phyloP scores from a whole-genome alignment of 202 grass and related monocot genomes.

The Panicum virgatum region DNA sequence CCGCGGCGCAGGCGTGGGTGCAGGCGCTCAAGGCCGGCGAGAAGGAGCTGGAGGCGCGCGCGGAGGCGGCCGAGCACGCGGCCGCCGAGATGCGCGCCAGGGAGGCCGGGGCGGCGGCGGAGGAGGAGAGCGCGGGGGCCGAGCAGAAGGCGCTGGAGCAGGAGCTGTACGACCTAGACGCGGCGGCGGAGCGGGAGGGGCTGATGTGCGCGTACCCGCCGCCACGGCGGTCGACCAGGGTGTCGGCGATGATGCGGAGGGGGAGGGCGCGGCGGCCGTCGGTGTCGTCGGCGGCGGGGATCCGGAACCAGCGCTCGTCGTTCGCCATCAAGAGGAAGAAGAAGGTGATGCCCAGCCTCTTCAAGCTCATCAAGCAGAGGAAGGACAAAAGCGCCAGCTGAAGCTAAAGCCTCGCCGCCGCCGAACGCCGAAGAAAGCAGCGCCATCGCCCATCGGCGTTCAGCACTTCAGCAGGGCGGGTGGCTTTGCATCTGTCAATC shows the following conservation, averaged over 20 bases:
- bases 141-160: constrained; percentile 43
- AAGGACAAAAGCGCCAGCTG: constrained; percentile 12
- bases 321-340: constrained; percentile 78
- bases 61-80: constrained; percentile 42
- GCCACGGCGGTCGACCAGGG: constrained; percentile 41
- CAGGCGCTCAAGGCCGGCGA: constrained; percentile 60
- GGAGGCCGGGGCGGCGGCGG: constrained; percentile 36
- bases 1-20: constrained; percentile 75
- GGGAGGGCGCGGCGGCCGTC: constrained; percentile 47
- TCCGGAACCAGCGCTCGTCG: constrained; percentile 50
- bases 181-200: constrained; percentile 40
- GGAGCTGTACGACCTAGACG: constrained; percentile 53
- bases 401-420: neutral
- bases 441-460: neutral
- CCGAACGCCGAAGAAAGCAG: neutral
- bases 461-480: too few species aligned
- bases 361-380: constrained; percentile 65
- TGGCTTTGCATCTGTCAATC: neutral
- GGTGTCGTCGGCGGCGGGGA: constrained; percentile 30
- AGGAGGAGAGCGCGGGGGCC: constrained; percentile 35
- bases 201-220: constrained; percentile 55
- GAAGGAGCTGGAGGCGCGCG: constrained; percentile 55
- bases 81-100: constrained; percentile 29
- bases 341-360: constrained; percentile 73
- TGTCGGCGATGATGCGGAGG: constrained; percentile 53